phyloP scores from a whole-genome alignment of 169 alveolate genomes.

The Cryptosporidium viatorum region DNA sequence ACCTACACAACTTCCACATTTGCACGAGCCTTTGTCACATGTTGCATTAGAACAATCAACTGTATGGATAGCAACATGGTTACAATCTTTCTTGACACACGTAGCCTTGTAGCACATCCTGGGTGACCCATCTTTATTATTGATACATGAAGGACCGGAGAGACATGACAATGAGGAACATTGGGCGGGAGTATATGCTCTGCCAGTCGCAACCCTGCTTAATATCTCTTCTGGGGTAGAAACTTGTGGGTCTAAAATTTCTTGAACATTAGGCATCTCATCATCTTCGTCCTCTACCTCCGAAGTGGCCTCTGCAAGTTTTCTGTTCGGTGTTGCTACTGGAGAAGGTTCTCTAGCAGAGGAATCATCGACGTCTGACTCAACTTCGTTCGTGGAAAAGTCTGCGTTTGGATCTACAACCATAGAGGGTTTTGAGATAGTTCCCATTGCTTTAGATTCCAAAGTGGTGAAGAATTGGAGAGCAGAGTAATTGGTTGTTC shows the following conservation, averaged over 20 bases:
- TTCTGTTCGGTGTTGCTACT: constrained; percentile 13
- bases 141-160: constrained; percentile 39
- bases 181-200: constrained; percentile 48
- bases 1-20: constrained; percentile 36
- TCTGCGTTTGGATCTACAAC: constrained; percentile 42
- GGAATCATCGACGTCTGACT: constrained; percentile 20
- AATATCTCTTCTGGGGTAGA: constrained; percentile 46
- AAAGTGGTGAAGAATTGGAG: constrained; percentile 16
- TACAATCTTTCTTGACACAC: constrained; percentile 48
- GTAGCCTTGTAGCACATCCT: constrained; percentile 46
- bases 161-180: constrained; percentile 26
- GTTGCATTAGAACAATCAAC: constrained; percentile 43
- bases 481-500: constrained; percentile 28
- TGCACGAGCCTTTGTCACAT: constrained; percentile 28
- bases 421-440: not conserved
- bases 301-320: constrained; percentile 36
- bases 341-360: constrained; percentile 6
- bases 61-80: constrained; percentile 12
- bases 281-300: constrained; percentile 22
- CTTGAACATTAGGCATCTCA: not conserved
- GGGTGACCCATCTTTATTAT: constrained; percentile 44
- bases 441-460: constrained; percentile 15
- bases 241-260: not conserved
- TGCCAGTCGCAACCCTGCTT: not conserved
- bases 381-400: constrained; percentile 6